phyloP scores from a whole-genome alignment of 371 early-diverging fungal species.

The Mucor plumbeus region DNA sequence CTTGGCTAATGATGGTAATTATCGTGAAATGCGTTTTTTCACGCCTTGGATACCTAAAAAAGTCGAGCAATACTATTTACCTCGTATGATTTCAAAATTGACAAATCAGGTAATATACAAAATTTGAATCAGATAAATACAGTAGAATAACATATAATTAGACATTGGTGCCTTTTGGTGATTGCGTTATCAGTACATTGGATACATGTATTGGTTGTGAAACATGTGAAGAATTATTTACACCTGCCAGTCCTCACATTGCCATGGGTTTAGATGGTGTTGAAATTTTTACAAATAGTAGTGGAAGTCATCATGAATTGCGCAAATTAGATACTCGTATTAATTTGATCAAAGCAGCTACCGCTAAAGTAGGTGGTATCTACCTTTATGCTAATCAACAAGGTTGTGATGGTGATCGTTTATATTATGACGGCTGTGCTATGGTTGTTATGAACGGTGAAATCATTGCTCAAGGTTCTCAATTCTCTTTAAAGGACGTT shows the following conservation, averaged over 20 bases:
- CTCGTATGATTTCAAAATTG: conserved; percentile 76
- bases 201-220: conserved; percentile 94
- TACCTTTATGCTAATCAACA: conserved; percentile 97
- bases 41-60: conserved; percentile 79
- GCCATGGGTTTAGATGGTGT: conserved; percentile 92
- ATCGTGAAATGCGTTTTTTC: conserved; percentile 96
- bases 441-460: conserved; percentile 92
- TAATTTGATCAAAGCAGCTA: conserved; percentile 89
- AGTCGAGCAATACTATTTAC: conserved; percentile 80
- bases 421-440: conserved; percentile 96
- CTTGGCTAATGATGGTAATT: conserved; percentile 97
- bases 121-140: background rate
- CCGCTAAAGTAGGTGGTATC: conserved; percentile 91
- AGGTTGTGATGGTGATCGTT: conserved; percentile 98
- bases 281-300: conserved; percentile 94
- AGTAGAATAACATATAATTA: conserved; percentile 1
- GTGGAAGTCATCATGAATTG: conserved; percentile 92
- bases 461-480: conserved; percentile 89
- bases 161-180: conserved; percentile 81
- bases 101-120: conserved; percentile 67
- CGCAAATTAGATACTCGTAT: conserved; percentile 86
- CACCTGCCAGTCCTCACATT: conserved; percentile 94
- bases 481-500: conserved; percentile 93
- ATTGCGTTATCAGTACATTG: conserved; percentile 77
- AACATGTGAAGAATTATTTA: conserved; percentile 97